Evolutionary conservation across 2,329 filamentous ascomycete species (phyloP).

Genomic region (Dissoconium aciculare): DNA sequence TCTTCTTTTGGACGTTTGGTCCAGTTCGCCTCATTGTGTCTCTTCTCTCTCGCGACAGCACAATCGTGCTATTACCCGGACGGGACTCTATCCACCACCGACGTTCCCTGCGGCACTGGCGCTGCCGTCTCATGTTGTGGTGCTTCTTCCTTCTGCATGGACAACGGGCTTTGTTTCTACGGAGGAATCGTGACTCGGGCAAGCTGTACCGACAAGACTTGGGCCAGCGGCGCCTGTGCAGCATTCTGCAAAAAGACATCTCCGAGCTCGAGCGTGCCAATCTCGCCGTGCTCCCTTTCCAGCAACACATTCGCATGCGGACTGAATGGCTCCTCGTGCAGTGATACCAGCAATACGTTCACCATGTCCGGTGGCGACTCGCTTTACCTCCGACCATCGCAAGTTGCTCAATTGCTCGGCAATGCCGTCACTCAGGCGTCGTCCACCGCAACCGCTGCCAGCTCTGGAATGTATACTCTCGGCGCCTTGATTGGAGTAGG

Average conservation of each 20-base stretch:
- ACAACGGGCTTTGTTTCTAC: slow-evolving; percentile 21
- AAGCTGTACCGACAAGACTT: slow-evolving; percentile 22
- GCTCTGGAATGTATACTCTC: slow-evolving; percentile 12
- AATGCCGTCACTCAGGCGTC: slow-evolving; percentile 7
- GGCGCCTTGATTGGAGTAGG: slow-evolving; percentile 19
- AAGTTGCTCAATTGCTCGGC: slow-evolving; percentile 16
- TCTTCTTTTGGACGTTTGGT: no score
- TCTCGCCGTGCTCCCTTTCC: slow-evolving; percentile 16
- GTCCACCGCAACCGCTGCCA: slow-evolving; percentile 2
- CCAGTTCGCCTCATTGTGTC: no score
- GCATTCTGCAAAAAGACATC: slow-evolving; percentile 14
- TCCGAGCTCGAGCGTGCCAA: slow-evolving; percentile 10
- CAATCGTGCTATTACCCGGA: slow-evolving; percentile 21
- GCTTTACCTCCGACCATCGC: slow-evolving; percentile 17
- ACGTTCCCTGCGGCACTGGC: slow-evolving; percentile 13
- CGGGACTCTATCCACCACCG: slow-evolving; percentile 13
- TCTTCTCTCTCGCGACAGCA: slow-evolving; percentile 7
- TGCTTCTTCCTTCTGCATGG: slow-evolving; percentile 19
- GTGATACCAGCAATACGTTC: slow-evolving; percentile 15
- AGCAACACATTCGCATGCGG: slow-evolving; percentile 21
- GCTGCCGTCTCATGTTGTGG: slow-evolving; percentile 18
- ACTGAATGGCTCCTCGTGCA: slow-evolving; percentile 14
- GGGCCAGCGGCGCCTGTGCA: slow-evolving; percentile 18
- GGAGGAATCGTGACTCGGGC: slow-evolving; percentile 18
- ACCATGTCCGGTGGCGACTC: slow-evolving; percentile 13